These are phyloP conservation scores for Arachis stenosperma DNA, from an alignment of 306 rosid species.

Conservation along the genomic window DNA sequence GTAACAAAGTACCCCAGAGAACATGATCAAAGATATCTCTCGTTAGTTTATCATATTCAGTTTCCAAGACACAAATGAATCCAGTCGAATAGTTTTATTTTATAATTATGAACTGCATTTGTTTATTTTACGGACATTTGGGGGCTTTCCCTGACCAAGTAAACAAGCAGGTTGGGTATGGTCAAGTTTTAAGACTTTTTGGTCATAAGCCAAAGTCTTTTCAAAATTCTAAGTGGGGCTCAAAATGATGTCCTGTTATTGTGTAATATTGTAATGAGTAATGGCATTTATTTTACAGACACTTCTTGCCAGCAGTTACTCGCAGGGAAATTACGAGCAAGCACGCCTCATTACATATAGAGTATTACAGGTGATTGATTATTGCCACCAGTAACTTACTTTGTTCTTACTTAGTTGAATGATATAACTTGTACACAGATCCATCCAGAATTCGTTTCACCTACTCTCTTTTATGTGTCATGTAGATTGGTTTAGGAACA, in stretches of 20 bases:
- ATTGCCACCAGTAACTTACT: slow-evolving; percentile 24
- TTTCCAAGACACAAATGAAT: slow-evolving; percentile 29
- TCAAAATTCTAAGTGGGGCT: slow-evolving; percentile 1
- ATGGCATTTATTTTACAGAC: slow-evolving; percentile 57
- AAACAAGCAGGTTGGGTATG: slow-evolving; percentile 18
- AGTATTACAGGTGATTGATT: slow-evolving; percentile 70
- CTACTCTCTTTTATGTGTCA: slow-evolving; percentile 33
- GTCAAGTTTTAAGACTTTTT: neutral
- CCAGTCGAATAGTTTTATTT: slow-evolving; percentile 6
- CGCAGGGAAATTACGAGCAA: slow-evolving; percentile 71
- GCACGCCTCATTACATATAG: slow-evolving; percentile 70
- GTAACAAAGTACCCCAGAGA: slow-evolving; percentile 3
- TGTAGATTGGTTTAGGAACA: slow-evolving; percentile 76
- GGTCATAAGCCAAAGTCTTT: neutral
- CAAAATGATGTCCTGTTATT: slow-evolving; percentile 19
- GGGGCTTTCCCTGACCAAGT: slow-evolving; percentile 12
- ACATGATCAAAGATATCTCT: slow-evolving; percentile 12
- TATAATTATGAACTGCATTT: slow-evolving; percentile 4
- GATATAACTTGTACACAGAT: slow-evolving; percentile 36
- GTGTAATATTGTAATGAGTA: neutral
- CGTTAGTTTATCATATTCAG: slow-evolving; percentile 10
- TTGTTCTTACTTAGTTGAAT: neutral
- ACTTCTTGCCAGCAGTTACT: slow-evolving; percentile 79
- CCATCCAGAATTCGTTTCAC: slow-evolving; percentile 35
- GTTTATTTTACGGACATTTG: slow-evolving; percentile 3